phyloP scores from a whole-genome alignment of 768 basidiomycete species.

The Tricholoma saponaceum region DNA sequence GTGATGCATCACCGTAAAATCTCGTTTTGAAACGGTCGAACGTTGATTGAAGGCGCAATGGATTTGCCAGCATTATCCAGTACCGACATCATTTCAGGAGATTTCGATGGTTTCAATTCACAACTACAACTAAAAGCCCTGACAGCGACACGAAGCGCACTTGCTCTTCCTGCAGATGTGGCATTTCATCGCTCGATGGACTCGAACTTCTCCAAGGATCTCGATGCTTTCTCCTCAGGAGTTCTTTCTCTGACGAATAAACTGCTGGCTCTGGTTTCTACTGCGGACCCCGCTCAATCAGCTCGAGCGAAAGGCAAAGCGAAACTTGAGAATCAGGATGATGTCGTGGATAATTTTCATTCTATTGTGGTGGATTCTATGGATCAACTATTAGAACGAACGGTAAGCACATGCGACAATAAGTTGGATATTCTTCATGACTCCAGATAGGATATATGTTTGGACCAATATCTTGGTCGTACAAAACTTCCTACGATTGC shows the following conservation, averaged over 20 bases:
- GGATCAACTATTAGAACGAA: slow-evolving; percentile 82
- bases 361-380: slow-evolving; percentile 75
- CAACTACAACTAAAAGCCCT: slow-evolving; percentile 59
- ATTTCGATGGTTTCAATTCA: slow-evolving; percentile 52
- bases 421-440: not conserved
- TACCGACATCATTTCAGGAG: slow-evolving; percentile 9
- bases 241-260: slow-evolving; percentile 65
- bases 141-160: slow-evolving; percentile 58
- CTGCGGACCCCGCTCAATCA: slow-evolving; percentile 30
- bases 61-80: slow-evolving; percentile 1
- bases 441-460: slow-evolving; percentile 62
- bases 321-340: slow-evolving; percentile 64
- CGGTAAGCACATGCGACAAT: slow-evolving; percentile 42
- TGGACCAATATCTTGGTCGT: slow-evolving; percentile 75
- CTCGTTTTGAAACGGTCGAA: no score
- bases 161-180: slow-evolving; percentile 67
- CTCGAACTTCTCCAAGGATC: slow-evolving; percentile 55
- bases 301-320: slow-evolving; percentile 46
- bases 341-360: slow-evolving; percentile 81
- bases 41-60: no score
- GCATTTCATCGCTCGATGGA: slow-evolving; percentile 90
- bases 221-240: slow-evolving; percentile 66
- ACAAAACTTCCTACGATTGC: slow-evolving; percentile 64
- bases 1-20: no score
- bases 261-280: slow-evolving; percentile 50